Percentiles rank a stretch among this genome's conserved stretches.
phyloP scores from a whole-genome alignment of 2,329 filamentous ascomycete species.

The Ceratocystis destructans region DNA sequence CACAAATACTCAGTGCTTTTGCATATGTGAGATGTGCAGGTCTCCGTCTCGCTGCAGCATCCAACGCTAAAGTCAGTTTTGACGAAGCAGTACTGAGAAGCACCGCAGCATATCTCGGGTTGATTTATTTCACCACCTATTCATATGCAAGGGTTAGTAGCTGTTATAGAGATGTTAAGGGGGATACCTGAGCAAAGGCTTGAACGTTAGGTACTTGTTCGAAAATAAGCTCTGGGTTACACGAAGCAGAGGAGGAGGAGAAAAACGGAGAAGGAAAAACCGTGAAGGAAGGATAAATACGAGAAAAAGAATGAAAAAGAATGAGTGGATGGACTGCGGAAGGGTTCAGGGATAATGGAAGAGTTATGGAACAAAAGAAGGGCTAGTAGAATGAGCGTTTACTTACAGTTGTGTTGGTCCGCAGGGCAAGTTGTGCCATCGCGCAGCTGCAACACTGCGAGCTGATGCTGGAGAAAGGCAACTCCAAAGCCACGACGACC shows the following conservation, averaged over 20 bases:
- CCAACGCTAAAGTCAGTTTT: constrained; percentile 24
- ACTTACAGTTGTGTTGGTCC: constrained; percentile 11
- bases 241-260: not conserved
- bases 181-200: not conserved
- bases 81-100: constrained; percentile 35
- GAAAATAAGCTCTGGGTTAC: not conserved
- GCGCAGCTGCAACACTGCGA: constrained; percentile 6
- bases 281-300: not conserved
- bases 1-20: constrained; percentile 26
- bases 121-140: constrained; percentile 32
- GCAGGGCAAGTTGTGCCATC: not conserved
- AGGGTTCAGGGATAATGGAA: not conserved
- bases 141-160: not conserved
- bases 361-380: not conserved
- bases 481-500: constrained; percentile 7
- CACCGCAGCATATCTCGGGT: constrained; percentile 30
- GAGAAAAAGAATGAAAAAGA: not conserved
- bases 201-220: not conserved
- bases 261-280: not conserved
- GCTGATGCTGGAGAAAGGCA: not conserved
- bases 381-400: not conserved
- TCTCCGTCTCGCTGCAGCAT: constrained; percentile 33
- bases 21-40: constrained; percentile 29
- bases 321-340: not conserved
- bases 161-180: too few species aligned